Base-by-base conservation (phyloP, 2,329 filamentous ascomycete species). In the Verticillium albo-atrum region DNA sequence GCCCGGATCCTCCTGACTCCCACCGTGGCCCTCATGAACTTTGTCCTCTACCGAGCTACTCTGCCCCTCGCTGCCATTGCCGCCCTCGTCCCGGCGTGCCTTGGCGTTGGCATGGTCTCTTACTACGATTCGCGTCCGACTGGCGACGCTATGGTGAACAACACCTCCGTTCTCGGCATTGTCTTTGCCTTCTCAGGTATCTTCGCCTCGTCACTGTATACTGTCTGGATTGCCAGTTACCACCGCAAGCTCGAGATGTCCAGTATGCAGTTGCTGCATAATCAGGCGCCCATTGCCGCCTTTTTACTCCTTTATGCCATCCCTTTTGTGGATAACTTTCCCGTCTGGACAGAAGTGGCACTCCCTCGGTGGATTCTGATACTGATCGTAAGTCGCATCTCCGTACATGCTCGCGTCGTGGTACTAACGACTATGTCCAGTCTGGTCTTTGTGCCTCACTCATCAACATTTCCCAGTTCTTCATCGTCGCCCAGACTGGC, bases 261-360 rank as follows among this genome's bases (percentile, higher is more conserved):
- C 64, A 89, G 85, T 72, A 87, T 88, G 81, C 88, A 90, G 74
- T 75, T 90, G 32, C 78, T 90, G 12, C 84, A 85, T 73, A 89
- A 88, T 71, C 87, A 89, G 71, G 84, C 87, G 2, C 86, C 87
- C 2, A 75, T 88, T 2, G 84, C 85, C 25, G 81, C 83, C 2
- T 78, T 87, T 61, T 71, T 89, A 63, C 78, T 90, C 57, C 78
- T 89, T 28, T 89, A 88, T 65, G 80, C 83, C 35, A 87, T 89
- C 61, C 87, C 86, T 0, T 88, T 89, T 66, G 75, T 85, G 23
- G 88, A 90, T 65, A 82, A 78, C 17, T 84, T 88, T 66, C 86
- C 87, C 3, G 75, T 77, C 12, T 85, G 82, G 80, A 72, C 68
- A 14, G 75, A 79, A 30, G 79, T 87, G 2, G 76, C 78, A 3